Evolutionary conservation across 2,329 filamentous ascomycete genomes (phyloP), one percentile per base, ranked within the genome.

Genomic region (Penicillium sp.): DNA sequence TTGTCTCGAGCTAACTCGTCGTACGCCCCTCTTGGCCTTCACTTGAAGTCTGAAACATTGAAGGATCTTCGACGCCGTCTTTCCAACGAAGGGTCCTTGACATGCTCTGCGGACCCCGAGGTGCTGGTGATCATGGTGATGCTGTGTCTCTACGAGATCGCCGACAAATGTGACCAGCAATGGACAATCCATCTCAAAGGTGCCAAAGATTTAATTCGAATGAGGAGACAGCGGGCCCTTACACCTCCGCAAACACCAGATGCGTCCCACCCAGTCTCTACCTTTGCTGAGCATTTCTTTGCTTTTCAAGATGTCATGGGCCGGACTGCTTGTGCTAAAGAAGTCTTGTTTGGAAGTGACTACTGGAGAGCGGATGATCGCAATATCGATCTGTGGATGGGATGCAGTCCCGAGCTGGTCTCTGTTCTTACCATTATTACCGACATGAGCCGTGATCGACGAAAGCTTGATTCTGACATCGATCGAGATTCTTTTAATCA

Each of bases 231-330:
- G 31, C 62, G 61, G 23, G 58, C 60, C 15, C 51, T 52, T 12
- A 23, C 51, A 9, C 49, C 58, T 7, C 33, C 59, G 0, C 43
- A 54, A 6, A 26, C 62, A 18, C 61, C 60, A 6, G 40, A 50
- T 23, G 23, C 53, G 8, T 56, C 47, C 15, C 67, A 65, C 46
- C 65, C 61, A n/a, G 66, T 73, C 0, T 73, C 65, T 2, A 68
- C 73, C 6, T 74, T 74, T 49, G 66, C 77, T 0, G 79, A 81
- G 57, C 70, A 74, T 1, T 81, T 80, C 57, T 81, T 81, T 52
- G 79, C 79, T 3, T 81, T 79, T 14, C 79, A 81, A 55, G 79
- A 81, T 55, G 77, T 80, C 15, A 81, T 81, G 57, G 79, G 79
- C 26, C 73, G 79, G 31, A 81, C 79, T 0, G 79, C 79, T 0